phyloP scores from a whole-genome alignment of 1,139 yeast genomes.

The Protomyces lactucae-debilis region DNA sequence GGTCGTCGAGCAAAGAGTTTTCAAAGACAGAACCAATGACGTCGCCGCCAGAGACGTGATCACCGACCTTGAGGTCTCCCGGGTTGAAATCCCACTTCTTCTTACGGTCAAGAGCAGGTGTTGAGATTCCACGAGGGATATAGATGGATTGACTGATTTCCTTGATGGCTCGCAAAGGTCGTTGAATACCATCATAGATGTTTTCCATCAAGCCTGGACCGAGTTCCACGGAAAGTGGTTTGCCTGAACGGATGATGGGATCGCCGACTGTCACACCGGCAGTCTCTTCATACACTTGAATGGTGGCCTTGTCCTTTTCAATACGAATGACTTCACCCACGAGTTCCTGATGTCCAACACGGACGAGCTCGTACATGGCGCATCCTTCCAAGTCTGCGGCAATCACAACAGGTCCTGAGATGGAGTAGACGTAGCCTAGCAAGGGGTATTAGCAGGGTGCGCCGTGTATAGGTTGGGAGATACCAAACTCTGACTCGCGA shows the following conservation, averaged over 20 bases:
- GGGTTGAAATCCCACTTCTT: slow-evolving; percentile 84
- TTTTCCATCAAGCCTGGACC: slow-evolving; percentile 99
- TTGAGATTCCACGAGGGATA: slow-evolving; percentile 97
- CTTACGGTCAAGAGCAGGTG: slow-evolving; percentile 83
- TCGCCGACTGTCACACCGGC: slow-evolving; percentile 98
- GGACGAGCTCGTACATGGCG: slow-evolving; percentile 90
- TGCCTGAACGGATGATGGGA: slow-evolving; percentile 95
- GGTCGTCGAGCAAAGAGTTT: slow-evolving; percentile 85
- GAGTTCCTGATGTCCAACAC: slow-evolving; percentile 89
- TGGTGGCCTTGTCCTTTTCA: slow-evolving; percentile 92
- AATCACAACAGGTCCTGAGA: slow-evolving; percentile 56
- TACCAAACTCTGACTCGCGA: slow-evolving; percentile 51
- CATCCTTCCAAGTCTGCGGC: slow-evolving; percentile 99
- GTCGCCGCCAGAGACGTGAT: slow-evolving; percentile 97
- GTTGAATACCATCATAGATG: slow-evolving; percentile 97
- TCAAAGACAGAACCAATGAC: slow-evolving; percentile 90
- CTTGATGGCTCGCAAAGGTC: slow-evolving; percentile 90
- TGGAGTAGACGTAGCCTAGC: slow-evolving; percentile 26
- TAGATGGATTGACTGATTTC: slow-evolving; percentile 83
- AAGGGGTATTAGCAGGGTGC: slow-evolving; percentile 46
- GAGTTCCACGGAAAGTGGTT: slow-evolving; percentile 93
- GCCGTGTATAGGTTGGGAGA: background rate
- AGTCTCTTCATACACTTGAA: slow-evolving; percentile 98
- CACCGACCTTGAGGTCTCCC: slow-evolving; percentile 68
- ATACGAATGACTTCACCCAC: slow-evolving; percentile 98